Evolutionary conservation across 2,329 filamentous ascomycete species (phyloP).

Genomic region (Pestalotiopsis sp.): DNA sequence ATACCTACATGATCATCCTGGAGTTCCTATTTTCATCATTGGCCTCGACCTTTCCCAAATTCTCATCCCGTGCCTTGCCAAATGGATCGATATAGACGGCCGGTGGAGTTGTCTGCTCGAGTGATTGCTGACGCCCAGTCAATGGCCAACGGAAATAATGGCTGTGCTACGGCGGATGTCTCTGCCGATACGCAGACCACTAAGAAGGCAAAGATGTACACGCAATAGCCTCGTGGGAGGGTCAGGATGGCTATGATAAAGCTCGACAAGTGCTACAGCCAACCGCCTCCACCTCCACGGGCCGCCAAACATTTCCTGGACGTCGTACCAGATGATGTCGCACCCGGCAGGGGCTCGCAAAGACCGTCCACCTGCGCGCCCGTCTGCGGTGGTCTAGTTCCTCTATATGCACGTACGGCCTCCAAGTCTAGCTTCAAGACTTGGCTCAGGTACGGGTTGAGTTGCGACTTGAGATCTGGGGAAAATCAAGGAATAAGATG

Average conservation of each 20-base stretch:
- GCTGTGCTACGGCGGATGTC: too few species aligned
- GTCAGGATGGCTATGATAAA: not conserved
- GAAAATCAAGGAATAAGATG: too few species aligned
- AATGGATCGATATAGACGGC: not conserved
- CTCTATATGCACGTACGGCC: too few species aligned
- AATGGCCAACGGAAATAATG: not conserved
- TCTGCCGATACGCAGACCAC: too few species aligned
- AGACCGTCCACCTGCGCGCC: not conserved
- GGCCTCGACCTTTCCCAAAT: not conserved
- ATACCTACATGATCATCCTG: not conserved
- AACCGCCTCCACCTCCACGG: constrained; percentile 3
- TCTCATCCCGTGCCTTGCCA: not conserved
- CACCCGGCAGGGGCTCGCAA: constrained; percentile 1
- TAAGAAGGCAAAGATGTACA: not conserved
- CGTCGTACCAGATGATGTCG: not conserved
- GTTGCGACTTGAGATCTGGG: too few species aligned
- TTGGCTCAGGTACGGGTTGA: too few species aligned
- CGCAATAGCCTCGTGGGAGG: not conserved
- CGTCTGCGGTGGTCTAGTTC: not conserved
- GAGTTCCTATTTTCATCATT: not conserved
- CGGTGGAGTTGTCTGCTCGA: not conserved
- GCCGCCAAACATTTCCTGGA: not conserved
- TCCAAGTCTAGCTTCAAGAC: too few species aligned
- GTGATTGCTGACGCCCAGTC: not conserved
- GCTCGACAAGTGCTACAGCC: not conserved